Percentiles rank a stretch among this genome's conserved stretches.
phyloP scores from a whole-genome alignment of 306 rosid species.

The Acacia crassicarpa region DNA sequence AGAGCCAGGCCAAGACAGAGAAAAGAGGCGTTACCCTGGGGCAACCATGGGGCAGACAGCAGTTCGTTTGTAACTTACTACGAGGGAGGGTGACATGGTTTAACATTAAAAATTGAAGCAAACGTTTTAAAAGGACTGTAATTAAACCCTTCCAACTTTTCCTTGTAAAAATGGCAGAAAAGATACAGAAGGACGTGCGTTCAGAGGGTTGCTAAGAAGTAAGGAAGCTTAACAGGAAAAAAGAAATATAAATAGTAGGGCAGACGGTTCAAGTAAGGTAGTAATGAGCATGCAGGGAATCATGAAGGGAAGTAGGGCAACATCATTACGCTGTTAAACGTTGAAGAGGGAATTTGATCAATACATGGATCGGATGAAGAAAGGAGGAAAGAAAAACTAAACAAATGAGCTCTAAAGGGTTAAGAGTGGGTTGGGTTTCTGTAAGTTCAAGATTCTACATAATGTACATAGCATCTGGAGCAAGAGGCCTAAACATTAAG shows the following conservation, averaged over 20 bases:
- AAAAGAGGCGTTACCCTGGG: constrained; percentile 26
- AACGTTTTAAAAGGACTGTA: constrained; percentile 36
- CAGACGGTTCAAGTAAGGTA: constrained; percentile 10
- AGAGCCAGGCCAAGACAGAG: constrained; percentile 26
- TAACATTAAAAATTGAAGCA: constrained; percentile 37
- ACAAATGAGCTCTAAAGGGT: constrained; percentile 4
- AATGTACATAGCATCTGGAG: constrained; percentile 26
- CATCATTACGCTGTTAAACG: constrained; percentile 14
- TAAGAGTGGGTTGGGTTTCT: constrained; percentile 17
- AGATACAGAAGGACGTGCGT: constrained; percentile 42
- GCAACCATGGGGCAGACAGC: constrained; percentile 16
- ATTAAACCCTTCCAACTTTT: constrained; percentile 62
- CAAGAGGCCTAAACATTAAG: constrained; percentile 31
- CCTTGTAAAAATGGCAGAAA: constrained; percentile 63
- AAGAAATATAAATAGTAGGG: constrained; percentile 24
- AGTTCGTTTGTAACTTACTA: constrained; percentile 13
- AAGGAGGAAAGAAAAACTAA: constrained; percentile 20
- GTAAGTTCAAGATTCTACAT: constrained; percentile 24
- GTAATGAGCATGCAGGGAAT: constrained; percentile 19
- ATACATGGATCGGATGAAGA: neutral
- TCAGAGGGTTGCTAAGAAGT: constrained; percentile 36
- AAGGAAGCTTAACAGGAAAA: constrained; percentile 28
- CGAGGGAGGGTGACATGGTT: constrained; percentile 30
- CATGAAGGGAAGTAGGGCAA: constrained; percentile 19
- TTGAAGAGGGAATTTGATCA: constrained; percentile 2